Conservation (phyloP, 2,329 filamentous ascomycete species). For the Cytospora leucostoma region DNA sequence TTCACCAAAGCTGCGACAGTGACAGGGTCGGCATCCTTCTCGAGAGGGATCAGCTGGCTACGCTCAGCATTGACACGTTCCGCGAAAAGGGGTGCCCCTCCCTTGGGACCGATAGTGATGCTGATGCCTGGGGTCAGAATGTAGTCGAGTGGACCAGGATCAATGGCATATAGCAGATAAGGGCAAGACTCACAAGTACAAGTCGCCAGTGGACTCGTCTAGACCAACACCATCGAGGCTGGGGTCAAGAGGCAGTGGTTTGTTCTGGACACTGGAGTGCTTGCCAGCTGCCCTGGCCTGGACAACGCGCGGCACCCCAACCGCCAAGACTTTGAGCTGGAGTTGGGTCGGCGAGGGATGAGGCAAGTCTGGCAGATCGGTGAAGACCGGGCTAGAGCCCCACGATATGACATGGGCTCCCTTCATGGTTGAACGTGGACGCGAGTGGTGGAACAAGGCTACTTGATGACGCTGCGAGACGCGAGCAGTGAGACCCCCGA, state of each 20-base stretch:
- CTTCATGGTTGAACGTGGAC: no score
- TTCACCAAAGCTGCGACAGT: conserved; percentile 54
- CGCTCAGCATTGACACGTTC: conserved; percentile 50
- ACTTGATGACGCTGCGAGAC: no score
- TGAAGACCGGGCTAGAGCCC: conserved; percentile 41
- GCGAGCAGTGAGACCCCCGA: no score
- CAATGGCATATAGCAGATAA: no score
- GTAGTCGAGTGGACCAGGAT: no score
- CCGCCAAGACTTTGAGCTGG: conserved; percentile 7
- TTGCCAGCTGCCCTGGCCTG: conserved; percentile 45
- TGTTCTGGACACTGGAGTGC: no score
- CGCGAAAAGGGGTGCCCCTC: conserved; percentile 36
- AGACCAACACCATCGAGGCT: conserved; percentile 55
- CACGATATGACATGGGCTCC: conserved; percentile 37
- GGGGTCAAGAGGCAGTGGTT: conserved; percentile 49
- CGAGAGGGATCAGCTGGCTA: conserved; percentile 36
- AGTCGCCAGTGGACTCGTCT: conserved; percentile 44
- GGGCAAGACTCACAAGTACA: conserved; percentile 39
- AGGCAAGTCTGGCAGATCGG: neutral
- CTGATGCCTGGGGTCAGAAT: conserved; percentile 29
- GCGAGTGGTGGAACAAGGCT: no score
- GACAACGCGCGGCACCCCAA: conserved; percentile 43
- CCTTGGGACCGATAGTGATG: conserved; percentile 41
- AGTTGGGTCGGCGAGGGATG: no score
- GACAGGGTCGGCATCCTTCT: conserved; percentile 46